These are phyloP conservation scores for Panicum virgatum DNA, from an alignment of 202 grass and related monocot genomes.

Conservation along the genomic window DNA sequence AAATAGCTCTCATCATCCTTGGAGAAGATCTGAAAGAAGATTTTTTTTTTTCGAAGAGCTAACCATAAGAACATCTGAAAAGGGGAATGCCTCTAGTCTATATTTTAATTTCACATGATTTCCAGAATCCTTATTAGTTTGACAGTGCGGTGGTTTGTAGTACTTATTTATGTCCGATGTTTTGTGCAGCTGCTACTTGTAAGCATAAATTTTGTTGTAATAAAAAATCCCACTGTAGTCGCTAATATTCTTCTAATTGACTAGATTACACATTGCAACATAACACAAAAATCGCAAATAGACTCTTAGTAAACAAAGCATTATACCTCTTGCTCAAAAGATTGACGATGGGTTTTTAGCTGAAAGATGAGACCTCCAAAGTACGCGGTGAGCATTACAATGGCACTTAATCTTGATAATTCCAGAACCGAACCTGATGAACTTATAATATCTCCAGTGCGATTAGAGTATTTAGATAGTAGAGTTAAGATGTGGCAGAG, in stretches of 20 bases:
- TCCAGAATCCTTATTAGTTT: background rate
- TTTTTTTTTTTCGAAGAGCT: background rate
- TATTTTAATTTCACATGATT: background rate
- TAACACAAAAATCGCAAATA: background rate
- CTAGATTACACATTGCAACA: background rate
- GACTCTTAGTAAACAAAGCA: background rate
- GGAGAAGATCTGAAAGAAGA: background rate
- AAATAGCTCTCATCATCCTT: background rate
- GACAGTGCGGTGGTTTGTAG: background rate
- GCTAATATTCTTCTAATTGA: background rate
- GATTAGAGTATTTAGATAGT: conserved; percentile 40
- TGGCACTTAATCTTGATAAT: conserved; percentile 62
- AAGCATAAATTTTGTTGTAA: background rate
- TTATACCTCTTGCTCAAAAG: conserved; percentile 56
- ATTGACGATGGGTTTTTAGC: conserved; percentile 65
- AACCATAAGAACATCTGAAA: background rate
- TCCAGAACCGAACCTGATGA: conserved; percentile 35
- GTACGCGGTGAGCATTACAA: conserved; percentile 69
- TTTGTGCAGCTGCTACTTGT: background rate
- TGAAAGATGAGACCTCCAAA: conserved; percentile 66
- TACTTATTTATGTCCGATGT: background rate
- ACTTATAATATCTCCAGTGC: conserved; percentile 7
- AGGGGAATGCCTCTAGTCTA: background rate
- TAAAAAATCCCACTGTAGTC: background rate
- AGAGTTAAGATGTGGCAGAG: conserved; percentile 48